Percentiles rank a stretch among this genome's conserved stretches.
These are phyloP conservation scores for Penicillium soppii DNA, from an alignment of 495 filamentous ascomycete genomes.

Conservation along the genomic window DNA sequence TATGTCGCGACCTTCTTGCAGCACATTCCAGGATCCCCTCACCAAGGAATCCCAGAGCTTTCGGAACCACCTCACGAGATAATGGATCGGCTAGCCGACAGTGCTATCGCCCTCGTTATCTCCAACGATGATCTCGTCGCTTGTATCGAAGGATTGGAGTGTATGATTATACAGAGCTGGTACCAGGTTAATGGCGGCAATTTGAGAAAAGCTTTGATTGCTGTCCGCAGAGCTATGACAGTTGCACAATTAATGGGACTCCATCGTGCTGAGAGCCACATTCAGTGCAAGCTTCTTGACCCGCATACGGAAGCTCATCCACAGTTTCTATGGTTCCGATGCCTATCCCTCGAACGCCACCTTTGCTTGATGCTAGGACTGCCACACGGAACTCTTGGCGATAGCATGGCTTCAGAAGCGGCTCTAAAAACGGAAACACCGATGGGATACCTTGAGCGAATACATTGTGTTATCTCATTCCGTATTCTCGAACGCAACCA, in stretches of 20 bases:
- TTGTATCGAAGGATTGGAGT: slow-evolving; percentile 40
- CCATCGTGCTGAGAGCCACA: slow-evolving; percentile 21
- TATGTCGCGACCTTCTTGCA: slow-evolving; percentile 8
- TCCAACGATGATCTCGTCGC: slow-evolving; percentile 4
- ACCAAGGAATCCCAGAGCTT: background rate
- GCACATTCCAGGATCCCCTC: slow-evolving; percentile 1
- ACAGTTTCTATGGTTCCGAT: slow-evolving; percentile 25
- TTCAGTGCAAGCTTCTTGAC: slow-evolving; percentile 8
- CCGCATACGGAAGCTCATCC: slow-evolving; percentile 11
- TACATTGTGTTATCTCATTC: slow-evolving; percentile 17
- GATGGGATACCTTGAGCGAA: slow-evolving; percentile 15
- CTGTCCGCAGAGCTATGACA: slow-evolving; percentile 39
- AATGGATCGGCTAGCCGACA: slow-evolving; percentile 2
- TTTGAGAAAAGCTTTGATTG: slow-evolving; percentile 39
- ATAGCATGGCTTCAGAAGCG: slow-evolving; percentile 20
- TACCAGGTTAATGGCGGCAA: slow-evolving; percentile 45
- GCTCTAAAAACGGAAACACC: slow-evolving; percentile 6
- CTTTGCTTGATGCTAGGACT: slow-evolving; percentile 48
- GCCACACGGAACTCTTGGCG: slow-evolving; percentile 37
- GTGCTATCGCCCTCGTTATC: slow-evolving; percentile 4
- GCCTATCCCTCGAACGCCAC: slow-evolving; percentile 38
- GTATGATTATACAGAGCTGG: slow-evolving; percentile 41
- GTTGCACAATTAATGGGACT: slow-evolving; percentile 44
- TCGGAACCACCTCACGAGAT: slow-evolving; percentile 7
- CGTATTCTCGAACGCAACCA: slow-evolving; percentile 46